Evolutionary conservation across 768 basidiomycete species (phyloP), one percentile per base, ranked within the genome.

Genomic region (Psilocybe subaeruginosa): DNA sequence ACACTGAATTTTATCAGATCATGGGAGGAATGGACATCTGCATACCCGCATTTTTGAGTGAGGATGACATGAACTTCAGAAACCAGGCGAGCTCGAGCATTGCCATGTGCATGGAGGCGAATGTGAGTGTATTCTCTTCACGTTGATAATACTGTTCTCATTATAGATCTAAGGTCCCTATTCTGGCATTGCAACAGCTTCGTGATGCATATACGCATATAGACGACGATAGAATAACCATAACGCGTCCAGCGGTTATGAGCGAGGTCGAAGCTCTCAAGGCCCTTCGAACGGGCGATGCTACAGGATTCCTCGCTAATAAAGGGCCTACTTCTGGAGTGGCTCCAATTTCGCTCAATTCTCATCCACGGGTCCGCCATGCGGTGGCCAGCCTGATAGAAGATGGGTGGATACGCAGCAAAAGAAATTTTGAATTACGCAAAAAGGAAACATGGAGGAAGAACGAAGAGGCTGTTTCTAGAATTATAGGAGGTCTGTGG

Each of bases 1-100:
- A 58, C 29, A 27, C 56, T 1, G 56, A 61, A 4, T 63, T 49
- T n/a, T 63, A 63, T 54, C 1, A n/a, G 0, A 16, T 64, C 1
- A 64, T 64, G 64, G 51, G 56, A 1, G 49, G 60, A 1, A 64
- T 64, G 64, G 64, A 61, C 39, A 23, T 61, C 9, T 60, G 59
- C 17, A 50, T 64, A 33, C 64, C 64, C 1, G 64, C 64, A 1
- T 64, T 64, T 37, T 35, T 50, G 5, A 46, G 51, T 1, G 31
- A 16, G 23, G 30, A 23, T 14, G 56, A 49, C 39, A 61, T 14
- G 19, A 60, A 49, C 27, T 62, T 53, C 56, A 64, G 39, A 31
- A 31, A 33, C 11, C 60, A 64, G 33, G 64, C 64, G 3, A 64
- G 64, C 33, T 64, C 64, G 6, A 61, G 59, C 27, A 61, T 64